phyloP scores from a whole-genome alignment of 352 stramenopile genomes.

The Phytophthora palmivora region DNA sequence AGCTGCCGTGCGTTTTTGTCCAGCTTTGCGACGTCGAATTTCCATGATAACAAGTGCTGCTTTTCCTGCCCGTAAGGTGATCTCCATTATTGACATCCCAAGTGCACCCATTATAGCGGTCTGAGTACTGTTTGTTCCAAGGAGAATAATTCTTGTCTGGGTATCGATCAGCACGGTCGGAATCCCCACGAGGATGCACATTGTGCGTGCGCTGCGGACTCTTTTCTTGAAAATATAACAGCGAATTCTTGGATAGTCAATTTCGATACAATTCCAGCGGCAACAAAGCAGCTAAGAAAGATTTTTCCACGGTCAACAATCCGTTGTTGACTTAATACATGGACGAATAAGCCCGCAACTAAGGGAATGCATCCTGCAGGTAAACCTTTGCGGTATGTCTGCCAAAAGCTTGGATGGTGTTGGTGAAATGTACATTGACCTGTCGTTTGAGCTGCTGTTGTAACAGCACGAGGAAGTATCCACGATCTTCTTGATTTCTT shows the following conservation, averaged over 20 bases:
- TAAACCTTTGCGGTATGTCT: background rate
- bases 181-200: constrained; percentile 38
- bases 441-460: background rate
- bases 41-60: constrained; percentile 20
- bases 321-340: constrained; percentile 20
- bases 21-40: constrained; percentile 18
- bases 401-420: constrained; percentile 9
- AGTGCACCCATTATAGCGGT: constrained; percentile 20
- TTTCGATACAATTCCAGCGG: constrained; percentile 25
- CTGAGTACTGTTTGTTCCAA: constrained; percentile 22
- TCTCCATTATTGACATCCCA: constrained; percentile 37
- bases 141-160: constrained; percentile 44
- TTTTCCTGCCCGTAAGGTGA: constrained; percentile 29
- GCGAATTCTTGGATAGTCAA: constrained; percentile 33
- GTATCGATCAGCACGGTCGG: constrained; percentile 53
- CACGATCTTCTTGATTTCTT: background rate
- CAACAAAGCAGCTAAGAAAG: background rate
- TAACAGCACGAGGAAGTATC: background rate
- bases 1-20: background rate
- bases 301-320: background rate
- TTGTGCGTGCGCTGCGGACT: constrained; percentile 31
- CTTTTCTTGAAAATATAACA: constrained; percentile 24
- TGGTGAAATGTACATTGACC: too few species aligned
- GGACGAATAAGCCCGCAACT: constrained; percentile 18
- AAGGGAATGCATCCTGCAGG: background rate